Base-by-base conservation (phyloP, 139 green algal species). In the Tetradesmus obliquus region DNA sequence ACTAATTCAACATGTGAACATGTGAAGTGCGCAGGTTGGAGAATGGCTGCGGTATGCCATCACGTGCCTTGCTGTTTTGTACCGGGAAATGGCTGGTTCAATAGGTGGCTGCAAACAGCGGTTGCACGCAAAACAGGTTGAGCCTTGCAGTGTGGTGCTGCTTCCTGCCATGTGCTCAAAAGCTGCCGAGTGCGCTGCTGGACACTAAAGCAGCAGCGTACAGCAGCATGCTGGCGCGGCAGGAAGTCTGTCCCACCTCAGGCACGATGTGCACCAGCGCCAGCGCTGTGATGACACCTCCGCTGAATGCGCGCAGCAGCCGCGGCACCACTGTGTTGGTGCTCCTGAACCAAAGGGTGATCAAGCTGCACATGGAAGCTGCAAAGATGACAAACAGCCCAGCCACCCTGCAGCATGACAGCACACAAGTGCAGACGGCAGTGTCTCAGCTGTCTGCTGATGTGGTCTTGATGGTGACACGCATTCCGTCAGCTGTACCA, bases 211-310 rank as follows among this genome's bases (percentile, higher is more conserved):
- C 32, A 45, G 32, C 32, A 45, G 32, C 32, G 32, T 45, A 45
- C 32, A 45, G 32, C 32, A 45, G 32, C 32, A 45, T 45, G 32
- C 32, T 45, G 32, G 8, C 12, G 74, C 74, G 24, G 74, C 12
- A 1, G 45, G 3, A 22, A 1, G 2, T 82, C 20, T 22, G 24
- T 55, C 79, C 20, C 6, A 79, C 88, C 79, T 74, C 54, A 1
- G 89, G 89, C 17, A 92, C 32, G n/a, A 92, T 92, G 89, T 92
- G 89, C 20, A 92, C 89, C 54, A 92, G 82, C 10, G 89, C 89
- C 15, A 92, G 55, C 5, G 82, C 60, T 10, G 88, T n/a, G 24
- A 92, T 85, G 55, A 89, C 54, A 32, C 89, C 86, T 57, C 88
- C 88, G 12, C 71, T 55, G 13, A 87, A 91, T 9, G 88, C 88